phyloP scores from a whole-genome alignment of 371 early-diverging fungal species.

The Catenaria anguillulae region DNA sequence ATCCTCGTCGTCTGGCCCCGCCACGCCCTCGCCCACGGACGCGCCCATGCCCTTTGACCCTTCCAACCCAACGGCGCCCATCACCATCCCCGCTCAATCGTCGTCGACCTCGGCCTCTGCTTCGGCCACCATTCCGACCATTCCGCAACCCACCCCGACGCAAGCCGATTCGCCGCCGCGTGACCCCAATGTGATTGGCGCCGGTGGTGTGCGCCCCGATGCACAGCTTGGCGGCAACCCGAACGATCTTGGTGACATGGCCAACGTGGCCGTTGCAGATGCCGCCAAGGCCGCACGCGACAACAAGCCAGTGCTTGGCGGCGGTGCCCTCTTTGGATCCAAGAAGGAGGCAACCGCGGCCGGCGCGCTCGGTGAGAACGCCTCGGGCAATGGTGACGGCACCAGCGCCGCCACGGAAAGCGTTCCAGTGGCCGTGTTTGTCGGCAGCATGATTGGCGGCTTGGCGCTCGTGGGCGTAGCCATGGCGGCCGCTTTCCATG shows the following conservation, averaged over 20 bases:
- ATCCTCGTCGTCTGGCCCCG: no score
- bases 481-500: neutral
- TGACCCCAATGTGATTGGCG: no score
- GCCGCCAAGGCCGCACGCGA: no score
- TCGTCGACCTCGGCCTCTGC: no score
- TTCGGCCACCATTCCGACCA: no score
- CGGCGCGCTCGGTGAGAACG: neutral
- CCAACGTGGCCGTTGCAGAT: no score
- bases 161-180: no score
- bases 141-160: no score
- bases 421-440: neutral
- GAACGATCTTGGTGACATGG: no score
- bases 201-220: neutral
- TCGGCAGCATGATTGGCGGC: neutral
- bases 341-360: neutral
- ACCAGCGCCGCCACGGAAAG: neutral
- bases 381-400: neutral
- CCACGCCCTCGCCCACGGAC: conserved; percentile 8
- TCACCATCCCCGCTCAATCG: no score
- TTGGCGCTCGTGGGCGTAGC: neutral
- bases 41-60: neutral
- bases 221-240: neutral
- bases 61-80: no score
- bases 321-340: neutral
- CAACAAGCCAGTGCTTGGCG: neutral